Evolutionary conservation across 768 basidiomycete genomes (phyloP), one percentile per base, ranked within the genome.

Genomic region (Pleurotus eryngii): DNA sequence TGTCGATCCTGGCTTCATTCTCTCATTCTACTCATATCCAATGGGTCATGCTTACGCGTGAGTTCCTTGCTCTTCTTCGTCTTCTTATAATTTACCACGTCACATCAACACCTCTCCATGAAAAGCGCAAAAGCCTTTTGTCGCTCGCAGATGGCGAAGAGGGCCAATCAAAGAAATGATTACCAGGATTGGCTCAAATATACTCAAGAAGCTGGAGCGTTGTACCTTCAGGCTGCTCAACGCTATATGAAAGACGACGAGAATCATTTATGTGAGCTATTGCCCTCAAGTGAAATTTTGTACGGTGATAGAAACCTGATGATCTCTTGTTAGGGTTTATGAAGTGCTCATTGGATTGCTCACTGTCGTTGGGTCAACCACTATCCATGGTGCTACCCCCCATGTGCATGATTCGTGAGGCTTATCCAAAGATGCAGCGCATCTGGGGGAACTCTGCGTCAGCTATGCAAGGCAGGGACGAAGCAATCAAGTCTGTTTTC

Each of bases 181-280:
- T 56, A 51, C n/a, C 57, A 49, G 39, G 63, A 56, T 26, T 59
- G 53, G 17, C 37, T 35, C 24, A 30, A 56, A 1, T 59, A 69
- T 39, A 67, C 63, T 37, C 56, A 42, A 20, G 53, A 63, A 46
- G 65, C 72, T 11, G 63, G 65, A 20, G 60, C 65, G 26, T 64
- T 63, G 51, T 77, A 76, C 60, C 57, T 67, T 7, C 49, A 68
- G 42, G 73, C 75, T 18, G 72, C 72, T 6, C 59, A 55, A 5
- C 46, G 50, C 30, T 72, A 64, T 49, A 72, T 72, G 12, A 61
- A 65, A 27, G 78, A 80, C 57, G 77, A 79, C 42, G 74, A 78
- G 63, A 56, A 66, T 20, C 65, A 68, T 54, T 58, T 65, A 2
- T 63, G 65, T 63, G 22, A 27, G 49, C 30, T 30, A 30, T 50